Conservation (phyloP, 768 basidiomycete species). For the Exidia glandulosa region DNA sequence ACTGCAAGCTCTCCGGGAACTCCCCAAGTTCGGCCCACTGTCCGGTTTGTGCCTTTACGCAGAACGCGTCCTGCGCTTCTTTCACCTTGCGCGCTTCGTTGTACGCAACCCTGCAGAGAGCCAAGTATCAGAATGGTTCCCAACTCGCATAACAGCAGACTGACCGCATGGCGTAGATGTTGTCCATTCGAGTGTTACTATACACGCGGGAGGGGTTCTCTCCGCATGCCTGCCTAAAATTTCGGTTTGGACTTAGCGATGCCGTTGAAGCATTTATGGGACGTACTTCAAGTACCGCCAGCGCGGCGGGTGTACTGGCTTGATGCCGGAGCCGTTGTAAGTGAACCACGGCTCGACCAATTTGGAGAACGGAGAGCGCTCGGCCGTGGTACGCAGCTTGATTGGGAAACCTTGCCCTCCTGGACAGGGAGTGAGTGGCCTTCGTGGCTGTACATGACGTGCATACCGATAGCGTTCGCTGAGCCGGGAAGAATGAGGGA, state of each 20-base stretch:
- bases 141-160: conserved; percentile 33
- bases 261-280: background rate
- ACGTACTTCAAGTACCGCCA: conserved; percentile 79
- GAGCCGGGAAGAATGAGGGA: conserved; percentile 73
- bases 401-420: conserved; percentile 84
- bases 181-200: conserved; percentile 50
- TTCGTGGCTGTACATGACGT: conserved; percentile 7
- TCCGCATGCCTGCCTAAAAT: conserved; percentile 28
- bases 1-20: conserved; percentile 70
- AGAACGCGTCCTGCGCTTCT: conserved; percentile 60
- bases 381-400: conserved; percentile 69
- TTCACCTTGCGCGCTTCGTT: conserved; percentile 59
- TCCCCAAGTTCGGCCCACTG: conserved; percentile 19
- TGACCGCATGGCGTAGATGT: background rate
- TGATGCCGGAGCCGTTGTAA: conserved; percentile 35
- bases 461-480: conserved; percentile 58
- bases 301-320: conserved; percentile 32
- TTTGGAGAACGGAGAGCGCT: conserved; percentile 71
- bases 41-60: conserved; percentile 41
- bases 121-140: conserved; percentile 20
- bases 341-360: conserved; percentile 70
- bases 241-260: background rate
- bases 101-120: conserved; percentile 63
- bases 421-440: conserved; percentile 15
- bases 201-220: conserved; percentile 26